Evolutionary conservation across 2,329 filamentous ascomycete species (phyloP), one percentile per base, ranked within the genome.

Genomic region (Penicillium hordei): DNA sequence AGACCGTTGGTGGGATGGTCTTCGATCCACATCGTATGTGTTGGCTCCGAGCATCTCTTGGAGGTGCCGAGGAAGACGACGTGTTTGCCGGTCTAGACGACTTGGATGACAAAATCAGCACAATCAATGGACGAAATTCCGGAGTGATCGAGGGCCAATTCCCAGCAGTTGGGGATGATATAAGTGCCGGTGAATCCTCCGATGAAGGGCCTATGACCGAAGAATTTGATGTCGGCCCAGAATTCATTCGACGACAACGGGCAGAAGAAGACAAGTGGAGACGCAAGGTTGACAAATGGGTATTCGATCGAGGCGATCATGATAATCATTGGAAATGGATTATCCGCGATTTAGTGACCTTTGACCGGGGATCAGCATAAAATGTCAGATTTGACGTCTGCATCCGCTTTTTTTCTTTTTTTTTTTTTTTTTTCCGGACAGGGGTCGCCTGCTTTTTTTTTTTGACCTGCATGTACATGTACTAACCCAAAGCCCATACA

Each of bases 21-120:
- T 99, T 97, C 72, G 94, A 99, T 71, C 94, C 94, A 4, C 88
- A 91, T 61, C 91, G 91, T 67, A 97, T 99, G 93, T 95, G 92
- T 73, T 99, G 94, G 94, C 83, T 97, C 56, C 97, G 96, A 75
- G 81, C 60, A 80, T 82, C 46, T 74, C 70, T 68, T 4, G 72
- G 75, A 9, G 76, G 81, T 4, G 76, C 79, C 58, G 91, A 95
- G 44, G 91, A 96, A 51, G 93, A 96, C 58, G 93, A 97, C 72
- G 89, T 93, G 7, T 97, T 97, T 75, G 93, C 93, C 59, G 93
- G 93, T 57, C 89, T 97, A n/a, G 91, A 93, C 10, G 93, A 97
- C 70, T 83, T 97, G 4, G 89, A 93, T 62, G 93, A 97, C 57
- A 79, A 80, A 51, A 56, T 61, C 10, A 39, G n/a, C 48, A 44